These are phyloP conservation scores for Fusarium siculi DNA, from an alignment of 2,329 filamentous ascomycete genomes.

Conservation along the genomic window DNA sequence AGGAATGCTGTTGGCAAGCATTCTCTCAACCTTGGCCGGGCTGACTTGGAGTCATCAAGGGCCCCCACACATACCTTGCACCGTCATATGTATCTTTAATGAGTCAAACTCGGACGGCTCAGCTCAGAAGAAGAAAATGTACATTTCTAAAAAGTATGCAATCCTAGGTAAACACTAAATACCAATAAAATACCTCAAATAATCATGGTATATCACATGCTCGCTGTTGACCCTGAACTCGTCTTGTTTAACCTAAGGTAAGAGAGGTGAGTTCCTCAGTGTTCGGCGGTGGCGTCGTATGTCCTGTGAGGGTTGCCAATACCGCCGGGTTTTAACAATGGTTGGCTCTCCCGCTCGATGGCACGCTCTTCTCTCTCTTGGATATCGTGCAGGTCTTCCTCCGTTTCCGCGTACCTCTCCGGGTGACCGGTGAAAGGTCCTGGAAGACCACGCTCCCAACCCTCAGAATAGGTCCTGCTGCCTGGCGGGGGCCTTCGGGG, in stretches of 20 bases:
- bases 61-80: slow-evolving; percentile 21
- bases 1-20: slow-evolving; percentile 7
- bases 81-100: not conserved
- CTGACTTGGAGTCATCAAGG: slow-evolving; percentile 32
- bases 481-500: slow-evolving; percentile 51
- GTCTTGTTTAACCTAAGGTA: slow-evolving; percentile 10
- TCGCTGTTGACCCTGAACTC: slow-evolving; percentile 24
- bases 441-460: slow-evolving; percentile 62
- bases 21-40: not conserved
- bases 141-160: slow-evolving; percentile 29
- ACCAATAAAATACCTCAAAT: slow-evolving; percentile 16
- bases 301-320: slow-evolving; percentile 58
- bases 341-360: slow-evolving; percentile 61
- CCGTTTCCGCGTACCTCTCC: slow-evolving; percentile 62
- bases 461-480: slow-evolving; percentile 59
- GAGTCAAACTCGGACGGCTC: slow-evolving; percentile 19
- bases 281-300: slow-evolving; percentile 49
- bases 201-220: slow-evolving; percentile 39
- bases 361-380: slow-evolving; percentile 63
- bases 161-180: slow-evolving; percentile 26
- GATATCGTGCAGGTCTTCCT: slow-evolving; percentile 62
- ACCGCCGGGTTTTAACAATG: slow-evolving; percentile 61
- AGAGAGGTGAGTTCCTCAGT: slow-evolving; percentile 5
- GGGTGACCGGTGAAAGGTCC: slow-evolving; percentile 64
- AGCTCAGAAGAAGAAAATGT: slow-evolving; percentile 9